phyloP scores from a whole-genome alignment of 345 rosid genomes.

The Arabidopsis arenosa region DNA sequence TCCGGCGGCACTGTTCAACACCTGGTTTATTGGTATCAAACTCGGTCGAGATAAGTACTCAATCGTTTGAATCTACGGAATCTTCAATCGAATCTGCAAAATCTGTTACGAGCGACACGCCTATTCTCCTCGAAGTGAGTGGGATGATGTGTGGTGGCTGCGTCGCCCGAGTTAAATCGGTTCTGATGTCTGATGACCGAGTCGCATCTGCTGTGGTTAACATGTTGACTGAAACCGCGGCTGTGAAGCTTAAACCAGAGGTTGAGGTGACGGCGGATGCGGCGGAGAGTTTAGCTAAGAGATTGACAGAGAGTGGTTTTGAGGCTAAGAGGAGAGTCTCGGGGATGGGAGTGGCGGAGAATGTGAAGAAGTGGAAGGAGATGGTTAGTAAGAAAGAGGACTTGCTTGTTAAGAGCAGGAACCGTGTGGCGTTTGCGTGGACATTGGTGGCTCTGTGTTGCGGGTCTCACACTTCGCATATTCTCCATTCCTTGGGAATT shows the following conservation, averaged over 20 bases:
- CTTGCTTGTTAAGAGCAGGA: slow-evolving; percentile 70
- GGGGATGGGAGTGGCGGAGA: slow-evolving; percentile 76
- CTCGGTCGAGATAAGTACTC: slow-evolving; percentile 60
- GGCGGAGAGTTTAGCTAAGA: slow-evolving; percentile 70
- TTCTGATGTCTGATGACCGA: slow-evolving; percentile 71
- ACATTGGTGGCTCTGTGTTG: slow-evolving; percentile 93
- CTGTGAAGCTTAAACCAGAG: slow-evolving; percentile 64
- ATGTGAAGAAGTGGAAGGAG: slow-evolving; percentile 81
- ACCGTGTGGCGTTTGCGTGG: slow-evolving; percentile 92
- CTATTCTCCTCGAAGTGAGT: slow-evolving; percentile 71
- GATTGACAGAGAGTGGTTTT: slow-evolving; percentile 84
- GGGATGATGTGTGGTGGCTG: slow-evolving; percentile 99
- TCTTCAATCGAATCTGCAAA: slow-evolving; percentile 32
- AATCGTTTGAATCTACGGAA: slow-evolving; percentile 37
- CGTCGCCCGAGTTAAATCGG: slow-evolving; percentile 79
- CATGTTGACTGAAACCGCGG: slow-evolving; percentile 89
- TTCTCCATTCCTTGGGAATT: slow-evolving; percentile 85
- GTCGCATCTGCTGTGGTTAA: slow-evolving; percentile 91
- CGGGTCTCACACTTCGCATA: slow-evolving; percentile 89
- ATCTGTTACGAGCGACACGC: slow-evolving; percentile 44
- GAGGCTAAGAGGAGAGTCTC: slow-evolving; percentile 77
- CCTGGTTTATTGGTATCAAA: slow-evolving; percentile 46
- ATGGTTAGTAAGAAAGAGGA: slow-evolving; percentile 82
- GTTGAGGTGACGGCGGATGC: slow-evolving; percentile 43
- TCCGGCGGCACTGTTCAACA: slow-evolving; percentile 24